Evolutionary conservation across 495 filamentous ascomycete genomes (phyloP), one percentile per base, ranked within the genome.

Genomic region (Trichocladium uniseriatum): DNA sequence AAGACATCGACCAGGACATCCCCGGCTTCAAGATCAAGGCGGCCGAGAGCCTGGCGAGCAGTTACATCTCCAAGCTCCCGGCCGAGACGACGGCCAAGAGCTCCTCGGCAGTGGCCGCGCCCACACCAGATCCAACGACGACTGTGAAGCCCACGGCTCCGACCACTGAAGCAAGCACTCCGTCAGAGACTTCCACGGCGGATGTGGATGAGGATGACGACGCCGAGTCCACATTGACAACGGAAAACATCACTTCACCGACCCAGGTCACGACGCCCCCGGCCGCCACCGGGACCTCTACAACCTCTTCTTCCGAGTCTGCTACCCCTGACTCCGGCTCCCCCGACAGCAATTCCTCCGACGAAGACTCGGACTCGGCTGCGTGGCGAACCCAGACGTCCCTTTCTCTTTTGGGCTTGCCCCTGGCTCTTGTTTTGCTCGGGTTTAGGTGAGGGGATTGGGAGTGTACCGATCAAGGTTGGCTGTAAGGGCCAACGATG

Each of bases 41-140:
- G 5, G 62, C 62, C 22, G 49, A 60, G 45, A 45, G 19, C n/a
- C n/a, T 42, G 19, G 62, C 57, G 2, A 58, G 38, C 43, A 56
- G 48, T 38, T 52, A 57, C 15, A 35, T 57, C 2, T 24, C 50
- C 13, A 54, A 52, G 24, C 47, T 61, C 1, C 41, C 55, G 6
- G 8, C 51, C 10, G 28, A 42, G 8, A 47, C 47, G 2, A 48
- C 57, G 2, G 31, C 13, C 21, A 42, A 36, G 41, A 51, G 47
- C 39, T 18, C 48, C 13, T 37, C 38, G 20, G 40, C 22, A 8
- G 43, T 34, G 39, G 40, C 44, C 15, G 38, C 48, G 3, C 40
- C 52, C 1, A 31, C 38, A 15, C 49, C 53, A 9, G 47, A 16
- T 9, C 22, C 51, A 4, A 29, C 49, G 3, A 19, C 48, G 7